Evolutionary conservation across 371 early-diverging fungal genomes (phyloP).

Genomic region (Parasitella parasitica): DNA sequence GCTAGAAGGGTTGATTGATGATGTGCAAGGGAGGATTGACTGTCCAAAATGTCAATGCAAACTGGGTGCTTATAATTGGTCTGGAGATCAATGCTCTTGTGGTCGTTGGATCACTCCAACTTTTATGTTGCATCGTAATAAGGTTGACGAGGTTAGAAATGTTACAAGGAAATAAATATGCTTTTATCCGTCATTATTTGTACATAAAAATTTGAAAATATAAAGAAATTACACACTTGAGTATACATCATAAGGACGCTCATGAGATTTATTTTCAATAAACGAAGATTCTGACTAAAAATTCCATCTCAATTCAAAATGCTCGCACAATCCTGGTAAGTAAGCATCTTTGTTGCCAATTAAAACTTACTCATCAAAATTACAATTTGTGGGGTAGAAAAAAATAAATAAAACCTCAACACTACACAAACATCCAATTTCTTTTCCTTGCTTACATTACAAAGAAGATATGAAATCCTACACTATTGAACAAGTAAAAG

Average conservation of each 20-base stretch:
- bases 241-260: no score
- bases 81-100: conserved; percentile 84
- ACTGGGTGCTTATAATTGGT: conserved; percentile 84
- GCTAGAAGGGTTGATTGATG: conserved; percentile 63
- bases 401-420: neutral
- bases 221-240: no score
- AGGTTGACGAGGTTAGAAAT: conserved; percentile 63
- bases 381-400: neutral
- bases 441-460: neutral
- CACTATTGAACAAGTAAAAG: conserved; percentile 71
- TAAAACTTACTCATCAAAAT: neutral
- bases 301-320: neutral
- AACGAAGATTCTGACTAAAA: neutral
- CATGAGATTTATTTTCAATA: no score
- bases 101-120: conserved; percentile 88
- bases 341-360: neutral
- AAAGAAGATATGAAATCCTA: conserved; percentile 30
- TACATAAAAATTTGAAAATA: neutral
- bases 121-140: conserved; percentile 77
- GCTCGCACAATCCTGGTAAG: neutral
- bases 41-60: conserved; percentile 87
- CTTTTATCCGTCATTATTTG: neutral
- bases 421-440: neutral
- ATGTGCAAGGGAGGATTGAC: conserved; percentile 71
- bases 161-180: conserved; percentile 9